Conservation (phyloP, 345 rosid genomes). For the Salix suchowensis region DNA sequence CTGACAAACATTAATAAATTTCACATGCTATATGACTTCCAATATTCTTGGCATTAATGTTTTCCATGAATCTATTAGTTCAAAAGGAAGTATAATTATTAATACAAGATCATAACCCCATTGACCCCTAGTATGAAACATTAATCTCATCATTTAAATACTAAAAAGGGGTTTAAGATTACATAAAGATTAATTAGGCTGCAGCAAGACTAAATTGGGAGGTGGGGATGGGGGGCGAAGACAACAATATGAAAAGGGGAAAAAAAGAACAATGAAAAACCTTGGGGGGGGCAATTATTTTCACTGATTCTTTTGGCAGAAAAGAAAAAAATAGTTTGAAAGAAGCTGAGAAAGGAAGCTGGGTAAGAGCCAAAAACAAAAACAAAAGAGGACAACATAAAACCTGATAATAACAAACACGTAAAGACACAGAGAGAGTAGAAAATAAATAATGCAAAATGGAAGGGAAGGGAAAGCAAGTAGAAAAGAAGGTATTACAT, state of each 20-base stretch:
- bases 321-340: neutral
- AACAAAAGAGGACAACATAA: neutral
- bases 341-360: neutral
- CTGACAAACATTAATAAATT: neutral
- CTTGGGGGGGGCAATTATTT: neutral
- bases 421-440: neutral
- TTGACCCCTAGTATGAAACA: neutral
- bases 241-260: no score
- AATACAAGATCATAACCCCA: neutral
- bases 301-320: neutral
- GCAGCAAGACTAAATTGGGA: neutral
- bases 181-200: neutral
- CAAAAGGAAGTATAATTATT: neutral
- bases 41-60: neutral
- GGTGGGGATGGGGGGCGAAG: no score
- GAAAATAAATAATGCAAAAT: neutral
- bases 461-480: neutral
- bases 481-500: constrained; percentile 27
- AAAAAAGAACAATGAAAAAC: neutral
- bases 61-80: neutral
- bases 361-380: neutral
- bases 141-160: neutral
- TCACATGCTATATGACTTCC: neutral
- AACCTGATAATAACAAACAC: neutral
- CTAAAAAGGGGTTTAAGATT: neutral